These are phyloP conservation scores for Aristolochia fimbriata DNA, from an alignment of 164 flowering plant species.

Conservation along the genomic window DNA sequence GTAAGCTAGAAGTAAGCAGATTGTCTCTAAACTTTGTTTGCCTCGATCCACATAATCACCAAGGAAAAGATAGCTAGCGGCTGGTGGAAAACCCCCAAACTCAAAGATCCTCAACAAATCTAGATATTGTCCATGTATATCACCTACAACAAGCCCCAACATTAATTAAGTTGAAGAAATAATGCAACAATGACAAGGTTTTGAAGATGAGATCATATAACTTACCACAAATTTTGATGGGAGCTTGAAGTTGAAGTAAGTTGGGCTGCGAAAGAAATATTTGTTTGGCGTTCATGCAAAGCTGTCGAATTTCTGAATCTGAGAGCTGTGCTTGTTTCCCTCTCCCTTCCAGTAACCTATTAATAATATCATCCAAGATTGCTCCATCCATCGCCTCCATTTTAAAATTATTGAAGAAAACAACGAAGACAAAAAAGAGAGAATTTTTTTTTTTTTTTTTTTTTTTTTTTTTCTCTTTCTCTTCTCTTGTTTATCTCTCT, in stretches of 20 bases:
- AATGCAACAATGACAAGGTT: too few relatives aligned
- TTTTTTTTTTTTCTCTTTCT: too few relatives aligned
- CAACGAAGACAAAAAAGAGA: not conserved
- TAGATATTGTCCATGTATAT: conserved; percentile 47
- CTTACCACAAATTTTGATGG: conserved; percentile 51
- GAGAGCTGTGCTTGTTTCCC: conserved; percentile 41
- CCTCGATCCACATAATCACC: conserved; percentile 56
- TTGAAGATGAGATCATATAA: too few relatives aligned
- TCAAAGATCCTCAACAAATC: conserved; percentile 45
- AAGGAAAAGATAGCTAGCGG: conserved; percentile 39
- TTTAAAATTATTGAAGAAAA: not conserved
- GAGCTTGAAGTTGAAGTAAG: conserved; percentile 42
- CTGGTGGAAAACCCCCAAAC: conserved; percentile 43
- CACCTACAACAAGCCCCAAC: conserved; percentile 24
- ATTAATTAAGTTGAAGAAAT: too few relatives aligned
- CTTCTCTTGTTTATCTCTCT: not conserved
- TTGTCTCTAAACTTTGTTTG: conserved; percentile 44
- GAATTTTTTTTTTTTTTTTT: not conserved
- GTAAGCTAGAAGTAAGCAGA: conserved; percentile 42
- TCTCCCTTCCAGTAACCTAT: conserved; percentile 32
- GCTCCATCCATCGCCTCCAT: conserved; percentile 30
- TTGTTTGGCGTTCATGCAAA: conserved; percentile 25
- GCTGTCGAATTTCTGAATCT: conserved; percentile 38
- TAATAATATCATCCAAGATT: conserved; percentile 30
- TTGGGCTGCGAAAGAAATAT: conserved; percentile 40